Conservation (phyloP, 169 alveolate species). For the Plasmodium knowlesi region DNA sequence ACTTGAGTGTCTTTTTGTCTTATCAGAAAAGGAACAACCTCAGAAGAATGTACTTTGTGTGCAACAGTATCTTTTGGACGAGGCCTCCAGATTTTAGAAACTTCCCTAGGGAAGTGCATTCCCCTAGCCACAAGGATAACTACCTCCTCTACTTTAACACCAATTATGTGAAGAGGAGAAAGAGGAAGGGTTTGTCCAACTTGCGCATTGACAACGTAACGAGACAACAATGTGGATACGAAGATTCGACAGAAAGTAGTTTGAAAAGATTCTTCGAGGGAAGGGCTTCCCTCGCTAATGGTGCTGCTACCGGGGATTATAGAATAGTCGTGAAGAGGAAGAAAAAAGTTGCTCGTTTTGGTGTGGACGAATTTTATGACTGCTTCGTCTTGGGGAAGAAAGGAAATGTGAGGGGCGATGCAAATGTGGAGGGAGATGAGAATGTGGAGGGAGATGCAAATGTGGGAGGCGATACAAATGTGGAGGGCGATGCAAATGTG, state of each 20-base stretch:
- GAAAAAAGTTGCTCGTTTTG: not conserved
- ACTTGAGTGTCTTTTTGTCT: slow-evolving; percentile 2
- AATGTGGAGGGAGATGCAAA: not conserved
- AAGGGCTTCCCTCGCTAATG: not conserved
- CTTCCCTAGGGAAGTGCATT: not conserved
- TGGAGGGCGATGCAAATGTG: not conserved
- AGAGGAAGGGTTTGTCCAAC: not conserved
- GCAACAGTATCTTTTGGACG: slow-evolving; percentile 15
- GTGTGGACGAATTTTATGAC: slow-evolving; percentile 17
- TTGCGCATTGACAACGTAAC: not conserved
- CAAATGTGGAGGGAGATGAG: not conserved
- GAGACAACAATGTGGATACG: not conserved
- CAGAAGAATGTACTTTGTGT: not conserved
- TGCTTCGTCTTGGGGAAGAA: not conserved
- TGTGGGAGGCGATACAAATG: not conserved
- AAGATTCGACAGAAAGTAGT: not conserved
- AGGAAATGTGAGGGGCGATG: not conserved
- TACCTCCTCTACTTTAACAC: slow-evolving; percentile 17
- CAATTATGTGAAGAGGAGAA: slow-evolving; percentile 23
- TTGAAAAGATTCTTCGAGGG: not conserved
- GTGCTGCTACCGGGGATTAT: not conserved
- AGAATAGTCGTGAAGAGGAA: slow-evolving; percentile 15
- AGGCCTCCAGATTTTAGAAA: not conserved
- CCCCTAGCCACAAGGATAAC: not conserved
- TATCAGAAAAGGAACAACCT: slow-evolving; percentile 21